Percentiles rank a stretch among this genome's conserved stretches.
phyloP scores from a whole-genome alignment of 441 rosid species.

The Hura crepitans region DNA sequence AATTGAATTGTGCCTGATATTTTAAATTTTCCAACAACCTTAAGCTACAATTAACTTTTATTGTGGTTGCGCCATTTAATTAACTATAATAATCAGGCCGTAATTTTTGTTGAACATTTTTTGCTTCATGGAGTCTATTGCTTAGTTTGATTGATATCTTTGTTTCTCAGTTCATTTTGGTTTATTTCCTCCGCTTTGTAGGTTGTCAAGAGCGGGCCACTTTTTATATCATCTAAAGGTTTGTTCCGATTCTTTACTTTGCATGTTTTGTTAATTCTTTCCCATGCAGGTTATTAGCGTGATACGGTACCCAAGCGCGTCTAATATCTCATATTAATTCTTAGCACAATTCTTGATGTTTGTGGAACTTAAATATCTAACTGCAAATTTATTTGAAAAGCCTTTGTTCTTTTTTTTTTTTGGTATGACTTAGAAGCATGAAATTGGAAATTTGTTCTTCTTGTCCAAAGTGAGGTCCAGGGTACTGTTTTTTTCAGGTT shows the following conservation, averaged over 20 bases:
- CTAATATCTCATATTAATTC: neutral
- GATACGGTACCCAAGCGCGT: neutral
- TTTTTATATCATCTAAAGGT: constrained; percentile 94
- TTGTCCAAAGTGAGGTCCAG: too few species aligned
- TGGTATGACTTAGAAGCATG: too few species aligned
- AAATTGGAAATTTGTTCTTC: too few species aligned
- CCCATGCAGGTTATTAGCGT: constrained; percentile 3
- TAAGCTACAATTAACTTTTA: too few species aligned
- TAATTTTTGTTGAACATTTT: neutral
- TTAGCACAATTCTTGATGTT: neutral
- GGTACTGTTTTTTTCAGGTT: neutral
- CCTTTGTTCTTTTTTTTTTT: neutral
- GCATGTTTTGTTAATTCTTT: neutral
- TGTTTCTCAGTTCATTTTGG: neutral
- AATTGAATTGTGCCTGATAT: neutral
- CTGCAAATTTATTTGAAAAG: neutral
- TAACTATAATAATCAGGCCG: too few species aligned
- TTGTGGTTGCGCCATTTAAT: too few species aligned
- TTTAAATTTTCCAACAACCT: neutral
- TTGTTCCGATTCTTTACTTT: constrained; percentile 15
- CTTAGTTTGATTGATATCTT: neutral
- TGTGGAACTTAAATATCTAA: neutral
- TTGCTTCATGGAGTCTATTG: neutral
- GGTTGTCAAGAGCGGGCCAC: constrained; percentile 93
- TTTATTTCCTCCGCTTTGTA: constrained; percentile 32